Evolutionary conservation across 306 rosid species (phyloP), one percentile per base, ranked within the genome.

Genomic region (Medicago arabica): DNA sequence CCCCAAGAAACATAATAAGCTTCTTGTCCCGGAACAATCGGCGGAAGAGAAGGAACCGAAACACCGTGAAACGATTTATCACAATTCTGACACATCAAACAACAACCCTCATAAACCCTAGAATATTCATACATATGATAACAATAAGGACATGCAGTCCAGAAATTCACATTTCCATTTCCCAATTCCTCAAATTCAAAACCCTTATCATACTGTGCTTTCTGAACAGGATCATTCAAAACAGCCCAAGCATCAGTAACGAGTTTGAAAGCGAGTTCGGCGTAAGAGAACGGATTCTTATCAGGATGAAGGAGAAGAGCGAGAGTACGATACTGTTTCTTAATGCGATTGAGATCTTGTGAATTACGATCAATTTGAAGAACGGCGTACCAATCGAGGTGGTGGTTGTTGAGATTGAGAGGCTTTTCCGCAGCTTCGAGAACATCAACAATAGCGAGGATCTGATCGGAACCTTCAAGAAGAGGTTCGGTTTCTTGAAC

Each of bases 121-220:
- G 89, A 87, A 67, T 89, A 96, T 86, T 95, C 97, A 44, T 82
- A 95, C 82, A 95, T 16, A 4, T 71, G 69, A 57, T 83, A 95
- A 64, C 99, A 95, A 83, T 95, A 95, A 0, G 99, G 98, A 17
- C 99, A 96, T n/a, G 91, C 87, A 15, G 98, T 96, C 99, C 99
- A 96, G 83, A 96, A 95, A 23, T 34, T 58, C 0, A 50, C 55
- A 15, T 15, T 15, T n/a, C 55, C 63, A 57, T 57, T 57, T 1
- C 8, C 11, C 38, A 34, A 8, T 18, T 8, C 0, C 13, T 61
- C 21, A 34, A 31, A 34, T 61, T 31, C 7, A 61, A 61, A 61
- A 1, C 34, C 90, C 53, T 70, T 50, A 44, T 95, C 97, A 80
- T 85, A 95, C 2, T 77, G 41, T 2, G 85, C 34, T 61, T 95